Evolutionary conservation across 1,139 yeast species (phyloP).

Genomic region (Blastobotrys serpentis): DNA sequence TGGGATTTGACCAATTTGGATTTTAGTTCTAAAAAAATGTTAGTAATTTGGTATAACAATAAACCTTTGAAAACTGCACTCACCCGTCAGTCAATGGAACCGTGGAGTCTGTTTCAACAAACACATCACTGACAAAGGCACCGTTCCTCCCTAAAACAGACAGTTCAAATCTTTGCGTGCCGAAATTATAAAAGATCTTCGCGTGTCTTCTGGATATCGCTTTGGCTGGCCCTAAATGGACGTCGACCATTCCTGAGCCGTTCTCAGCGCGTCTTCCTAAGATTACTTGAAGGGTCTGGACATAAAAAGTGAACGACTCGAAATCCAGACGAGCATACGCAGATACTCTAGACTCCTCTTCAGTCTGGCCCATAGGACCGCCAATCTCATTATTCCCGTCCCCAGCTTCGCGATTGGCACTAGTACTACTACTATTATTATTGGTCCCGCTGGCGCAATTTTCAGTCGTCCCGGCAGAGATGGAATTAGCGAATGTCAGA

Average conservation of each 20-base stretch:
- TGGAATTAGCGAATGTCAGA: conserved; percentile 17
- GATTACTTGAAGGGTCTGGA: conserved; percentile 90
- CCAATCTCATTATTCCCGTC: too few relatives aligned
- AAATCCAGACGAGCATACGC: conserved; percentile 95
- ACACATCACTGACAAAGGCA: conserved; percentile 87
- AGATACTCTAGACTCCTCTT: conserved; percentile 56
- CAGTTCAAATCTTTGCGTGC: conserved; percentile 86
- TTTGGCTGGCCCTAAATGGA: conserved; percentile 85
- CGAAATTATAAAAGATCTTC: conserved; percentile 90
- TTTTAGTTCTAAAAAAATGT: conserved; percentile 53
- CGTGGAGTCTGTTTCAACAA: conserved; percentile 85
- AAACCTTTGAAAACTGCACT: conserved; percentile 8
- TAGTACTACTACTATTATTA: background rate
- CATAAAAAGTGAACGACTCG: conserved; percentile 88
- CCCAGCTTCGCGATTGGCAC: too few relatives aligned
- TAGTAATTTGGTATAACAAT: conserved; percentile 8
- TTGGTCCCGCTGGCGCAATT: background rate
- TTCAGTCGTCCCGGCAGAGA: conserved; percentile 5
- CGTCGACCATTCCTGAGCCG: conserved; percentile 69
- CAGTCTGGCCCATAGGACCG: conserved; percentile 8
- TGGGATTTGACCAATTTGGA: conserved; percentile 90
- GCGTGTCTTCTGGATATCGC: conserved; percentile 94
- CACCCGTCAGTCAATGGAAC: conserved; percentile 68
- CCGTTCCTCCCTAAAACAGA: conserved; percentile 93
- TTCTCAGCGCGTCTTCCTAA: conserved; percentile 86